Evolutionary conservation across 495 filamentous ascomycete genomes (phyloP).

Genomic region (Aspergillus sparsus): DNA sequence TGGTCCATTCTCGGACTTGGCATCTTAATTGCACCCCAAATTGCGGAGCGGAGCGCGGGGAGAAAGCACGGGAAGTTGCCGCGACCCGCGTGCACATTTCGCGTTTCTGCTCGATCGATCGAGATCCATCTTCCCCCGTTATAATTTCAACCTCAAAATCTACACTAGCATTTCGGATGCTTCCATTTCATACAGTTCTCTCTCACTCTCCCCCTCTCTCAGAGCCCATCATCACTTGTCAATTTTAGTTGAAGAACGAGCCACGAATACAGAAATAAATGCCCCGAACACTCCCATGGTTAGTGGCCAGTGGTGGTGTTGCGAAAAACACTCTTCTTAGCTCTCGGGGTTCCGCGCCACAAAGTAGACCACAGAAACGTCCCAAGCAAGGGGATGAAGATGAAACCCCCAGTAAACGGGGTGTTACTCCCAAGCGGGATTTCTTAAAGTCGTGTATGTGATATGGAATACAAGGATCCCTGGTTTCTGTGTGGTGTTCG

Average conservation of each 20-base stretch:
- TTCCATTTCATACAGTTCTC: neutral
- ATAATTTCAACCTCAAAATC: neutral
- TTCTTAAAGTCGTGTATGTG: slow-evolving; percentile 44
- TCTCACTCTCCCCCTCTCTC: neutral
- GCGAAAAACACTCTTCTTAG: neutral
- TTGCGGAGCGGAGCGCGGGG: slow-evolving; percentile 11
- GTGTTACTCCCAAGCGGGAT: slow-evolving; percentile 20
- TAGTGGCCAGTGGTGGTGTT: slow-evolving; percentile 7
- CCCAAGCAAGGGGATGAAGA: neutral
- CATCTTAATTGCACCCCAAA: neutral
- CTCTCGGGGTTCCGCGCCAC: slow-evolving; percentile 23
- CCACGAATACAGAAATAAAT: slow-evolving; percentile 23
- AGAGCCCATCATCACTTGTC: neutral
- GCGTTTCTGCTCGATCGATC: neutral
- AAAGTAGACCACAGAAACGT: neutral
- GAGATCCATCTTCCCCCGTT: neutral
- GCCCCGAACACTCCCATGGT: slow-evolving; percentile 50
- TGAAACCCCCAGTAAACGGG: slow-evolving; percentile 11
- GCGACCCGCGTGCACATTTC: slow-evolving; percentile 11
- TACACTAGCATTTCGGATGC: neutral
- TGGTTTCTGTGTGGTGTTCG: no score
- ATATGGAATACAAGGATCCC: no score
- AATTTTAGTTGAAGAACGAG: no score
- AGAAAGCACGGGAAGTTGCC: neutral
- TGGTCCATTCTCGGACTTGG: neutral